Percentiles rank a stretch among this genome's conserved stretches.
Evolutionary conservation across 2,329 filamentous ascomycete genomes (phyloP).

Genomic region (Hirsutella minnesotensis): DNA sequence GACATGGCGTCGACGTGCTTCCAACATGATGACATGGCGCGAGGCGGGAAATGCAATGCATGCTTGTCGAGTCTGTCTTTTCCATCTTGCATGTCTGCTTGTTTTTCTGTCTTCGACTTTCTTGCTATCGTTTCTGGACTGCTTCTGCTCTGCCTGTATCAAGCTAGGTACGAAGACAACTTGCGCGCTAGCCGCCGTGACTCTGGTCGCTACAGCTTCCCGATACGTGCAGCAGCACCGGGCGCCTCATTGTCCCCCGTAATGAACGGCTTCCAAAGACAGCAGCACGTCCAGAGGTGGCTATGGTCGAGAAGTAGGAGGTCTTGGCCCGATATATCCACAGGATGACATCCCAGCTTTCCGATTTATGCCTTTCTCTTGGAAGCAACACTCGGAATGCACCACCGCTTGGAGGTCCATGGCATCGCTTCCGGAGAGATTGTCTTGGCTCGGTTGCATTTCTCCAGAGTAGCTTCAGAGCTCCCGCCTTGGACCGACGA

Average conservation of each 20-base stretch:
- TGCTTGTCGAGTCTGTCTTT: conserved; percentile 30
- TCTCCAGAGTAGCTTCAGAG: no score
- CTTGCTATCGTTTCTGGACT: conserved; percentile 60
- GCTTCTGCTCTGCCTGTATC: conserved; percentile 22
- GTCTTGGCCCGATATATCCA: conserved; percentile 16
- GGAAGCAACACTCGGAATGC: neutral
- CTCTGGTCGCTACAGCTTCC: conserved; percentile 39
- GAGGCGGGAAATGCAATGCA: conserved; percentile 25
- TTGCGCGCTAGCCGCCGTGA: conserved; percentile 48
- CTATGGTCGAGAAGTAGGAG: conserved; percentile 17
- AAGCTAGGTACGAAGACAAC: conserved; percentile 57
- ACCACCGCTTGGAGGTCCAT: neutral
- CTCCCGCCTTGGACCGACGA: conserved; percentile 6
- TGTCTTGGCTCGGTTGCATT: neutral
- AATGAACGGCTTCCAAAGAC: conserved; percentile 35
- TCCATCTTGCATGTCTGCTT: conserved; percentile 2
- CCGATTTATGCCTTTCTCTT: conserved; percentile 3
- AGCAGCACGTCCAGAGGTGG: conserved; percentile 18
- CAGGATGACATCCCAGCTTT: conserved; percentile 9
- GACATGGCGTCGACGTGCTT: neutral
- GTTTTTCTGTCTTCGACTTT: conserved; percentile 30
- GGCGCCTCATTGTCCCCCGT: conserved; percentile 31
- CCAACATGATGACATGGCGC: conserved; percentile 27
- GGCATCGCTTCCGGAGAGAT: neutral
- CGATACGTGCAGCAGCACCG: conserved; percentile 26